Base-by-base conservation (phyloP, 805 yeast genomes). In the Metschnikowia hibisci region DNA sequence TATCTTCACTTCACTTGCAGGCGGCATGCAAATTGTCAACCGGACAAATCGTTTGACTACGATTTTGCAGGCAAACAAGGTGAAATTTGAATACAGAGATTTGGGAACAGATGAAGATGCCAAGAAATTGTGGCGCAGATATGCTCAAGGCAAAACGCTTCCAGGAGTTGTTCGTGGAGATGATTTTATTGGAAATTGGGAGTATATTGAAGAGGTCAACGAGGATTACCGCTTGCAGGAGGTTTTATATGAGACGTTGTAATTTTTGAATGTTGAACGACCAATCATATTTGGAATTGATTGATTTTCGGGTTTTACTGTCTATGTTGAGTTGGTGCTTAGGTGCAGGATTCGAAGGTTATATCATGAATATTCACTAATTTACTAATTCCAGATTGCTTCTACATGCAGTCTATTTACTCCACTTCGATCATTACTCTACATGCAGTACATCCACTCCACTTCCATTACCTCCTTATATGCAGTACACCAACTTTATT, bases 101-200 rank as follows among this genome's bases (percentile, higher is more conserved):
- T 66, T 88, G 41, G 96, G 96, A 5, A 87, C 96, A 0, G 95
- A 89, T 59, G 88, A 81, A 40, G 84, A 81, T 47, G 96, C 96
- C 12, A 81, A 88, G 61, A 77, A 80, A 54, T 76, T 87, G 22
- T 89, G 96, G 96, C 80, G 79, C 55, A 75, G 93, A 52, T 78
- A 78, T 55, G 71, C 85, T 13, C 71, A 71, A 23, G 96, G 95
- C 3, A 80, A 84, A 52, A 69, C 79, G 2, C 74, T 88, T 45
- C 97, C 97, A 2, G 96, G 90, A 27, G 76, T 89, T 13, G 89
- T 89, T 13, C 77, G 96, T 62, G 81, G 80, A 22, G 93, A 86
- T 54, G 90, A 83, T 52, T 76, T 80, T 45, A 81, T 89, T 50
- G 96, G 96, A 2, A 84, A 87, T 59, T 86, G 86, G 83, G 80